phyloP scores from a whole-genome alignment of 2,329 filamentous ascomycete species.

The Pestalotiopsis sp. region DNA sequence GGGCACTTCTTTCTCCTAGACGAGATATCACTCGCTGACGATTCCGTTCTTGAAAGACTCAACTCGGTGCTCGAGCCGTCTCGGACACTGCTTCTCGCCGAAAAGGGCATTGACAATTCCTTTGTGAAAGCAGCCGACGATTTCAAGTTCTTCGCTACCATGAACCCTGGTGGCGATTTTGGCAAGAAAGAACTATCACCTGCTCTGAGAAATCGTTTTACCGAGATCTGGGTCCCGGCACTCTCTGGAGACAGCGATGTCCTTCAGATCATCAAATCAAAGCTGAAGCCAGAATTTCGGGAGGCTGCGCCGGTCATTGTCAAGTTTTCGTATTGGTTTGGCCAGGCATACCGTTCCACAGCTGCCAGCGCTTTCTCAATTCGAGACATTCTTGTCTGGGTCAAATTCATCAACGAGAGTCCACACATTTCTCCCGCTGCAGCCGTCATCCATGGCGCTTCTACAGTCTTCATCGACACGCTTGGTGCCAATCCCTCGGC shows the following conservation, averaged over 20 bases:
- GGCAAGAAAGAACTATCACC: constrained; percentile 97
- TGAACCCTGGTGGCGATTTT: constrained; percentile 99
- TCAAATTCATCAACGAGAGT: constrained; percentile 83
- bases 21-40: constrained; percentile 96
- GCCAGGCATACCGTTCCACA: constrained; percentile 74
- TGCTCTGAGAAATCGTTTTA: constrained; percentile 93
- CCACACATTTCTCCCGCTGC: constrained; percentile 41
- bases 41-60: constrained; percentile 92
- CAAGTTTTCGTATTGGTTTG: constrained; percentile 92
- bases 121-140: constrained; percentile 74
- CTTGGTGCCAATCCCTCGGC: constrained; percentile 94
- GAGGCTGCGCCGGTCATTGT: constrained; percentile 72
- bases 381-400: constrained; percentile 90
- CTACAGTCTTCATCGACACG: constrained; percentile 94
- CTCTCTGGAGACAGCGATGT: constrained; percentile 85
- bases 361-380: constrained; percentile 82
- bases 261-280: constrained; percentile 80
- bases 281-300: constrained; percentile 61
- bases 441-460: constrained; percentile 77
- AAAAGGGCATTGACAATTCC: constrained; percentile 87
- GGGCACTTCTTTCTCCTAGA: constrained; percentile 93
- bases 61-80: constrained; percentile 95
- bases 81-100: constrained; percentile 83
- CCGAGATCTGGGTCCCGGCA: constrained; percentile 96
- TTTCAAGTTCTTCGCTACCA: constrained; percentile 97